Conservation (phyloP, 208 protist genomes). For the Chromosphaera perkinsii region DNA sequence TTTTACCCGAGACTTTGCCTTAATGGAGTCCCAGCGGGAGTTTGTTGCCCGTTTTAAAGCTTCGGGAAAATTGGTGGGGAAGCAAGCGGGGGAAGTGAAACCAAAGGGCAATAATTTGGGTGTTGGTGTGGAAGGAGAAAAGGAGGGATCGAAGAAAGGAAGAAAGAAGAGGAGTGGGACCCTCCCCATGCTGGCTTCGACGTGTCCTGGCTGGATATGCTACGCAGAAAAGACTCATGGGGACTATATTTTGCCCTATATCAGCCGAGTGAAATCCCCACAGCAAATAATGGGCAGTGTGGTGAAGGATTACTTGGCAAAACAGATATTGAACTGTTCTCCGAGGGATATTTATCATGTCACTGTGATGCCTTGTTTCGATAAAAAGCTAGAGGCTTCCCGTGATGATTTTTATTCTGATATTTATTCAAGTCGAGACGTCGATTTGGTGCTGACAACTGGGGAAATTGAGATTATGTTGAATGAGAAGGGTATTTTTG, state of each 20-base stretch:
- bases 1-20: constrained; percentile 65
- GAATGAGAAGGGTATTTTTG: not conserved
- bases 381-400: constrained; percentile 95
- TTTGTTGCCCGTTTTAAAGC: constrained; percentile 51
- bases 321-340: not conserved
- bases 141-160: not conserved
- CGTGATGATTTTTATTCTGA: constrained; percentile 67
- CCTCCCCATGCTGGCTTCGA: constrained; percentile 82
- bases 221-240: constrained; percentile 93
- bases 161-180: not conserved
- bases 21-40: constrained; percentile 69
- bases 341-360: constrained; percentile 73
- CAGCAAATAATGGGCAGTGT: constrained; percentile 87
- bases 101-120: too few relatives aligned
- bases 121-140: too few relatives aligned
- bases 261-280: constrained; percentile 84
- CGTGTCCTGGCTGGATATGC: constrained; percentile 90
- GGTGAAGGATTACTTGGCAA: constrained; percentile 68
- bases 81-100: too few relatives aligned
- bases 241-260: constrained; percentile 74
- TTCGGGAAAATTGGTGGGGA: too few relatives aligned
- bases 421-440: constrained; percentile 60
- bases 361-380: constrained; percentile 94
- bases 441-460: constrained; percentile 90
- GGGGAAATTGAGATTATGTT: constrained; percentile 12